Percentiles rank a stretch among this genome's conserved stretches.
Evolutionary conservation across 2,329 filamentous ascomycete species (phyloP).

Genomic region (Cladobotryum protrusum): DNA sequence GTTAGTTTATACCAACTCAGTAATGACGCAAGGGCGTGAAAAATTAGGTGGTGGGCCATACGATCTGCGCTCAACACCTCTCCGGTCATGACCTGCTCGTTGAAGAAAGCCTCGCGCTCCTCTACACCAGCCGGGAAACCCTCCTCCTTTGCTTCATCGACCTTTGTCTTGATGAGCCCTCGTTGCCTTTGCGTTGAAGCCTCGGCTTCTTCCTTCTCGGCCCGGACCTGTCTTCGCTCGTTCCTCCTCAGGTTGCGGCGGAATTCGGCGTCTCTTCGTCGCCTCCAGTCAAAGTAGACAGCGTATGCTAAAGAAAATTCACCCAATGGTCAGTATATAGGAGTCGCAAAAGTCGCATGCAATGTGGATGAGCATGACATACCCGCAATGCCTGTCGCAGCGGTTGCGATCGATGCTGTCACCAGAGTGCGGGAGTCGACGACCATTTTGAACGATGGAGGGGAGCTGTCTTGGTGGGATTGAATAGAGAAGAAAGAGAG

Average conservation of each 20-base stretch:
- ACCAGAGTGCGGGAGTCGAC: conserved; percentile 47
- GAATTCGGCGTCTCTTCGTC: conserved; percentile 59
- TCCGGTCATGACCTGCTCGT: conserved; percentile 86
- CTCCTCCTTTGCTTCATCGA: conserved; percentile 79
- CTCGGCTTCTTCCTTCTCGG: conserved; percentile 66
- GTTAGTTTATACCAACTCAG: neutral
- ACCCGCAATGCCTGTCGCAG: conserved; percentile 56
- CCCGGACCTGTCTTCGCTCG: conserved; percentile 65
- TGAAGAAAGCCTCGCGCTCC: conserved; percentile 94
- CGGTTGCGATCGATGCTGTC: conserved; percentile 55
- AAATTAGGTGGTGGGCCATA: conserved; percentile 34
- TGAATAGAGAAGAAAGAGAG: neutral
- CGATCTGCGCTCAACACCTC: conserved; percentile 78
- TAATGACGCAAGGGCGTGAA: neutral
- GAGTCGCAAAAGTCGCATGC: neutral
- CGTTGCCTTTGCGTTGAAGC: conserved; percentile 60
- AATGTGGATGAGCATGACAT: conserved; percentile 17
- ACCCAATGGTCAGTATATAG: conserved; percentile 15
- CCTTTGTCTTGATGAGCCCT: conserved; percentile 65
- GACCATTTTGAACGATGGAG: conserved; percentile 30
- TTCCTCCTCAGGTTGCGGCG: conserved; percentile 65
- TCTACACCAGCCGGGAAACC: conserved; percentile 88
- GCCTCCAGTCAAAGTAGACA: conserved; percentile 62
- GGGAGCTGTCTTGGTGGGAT: neutral
- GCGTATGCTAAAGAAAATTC: conserved; percentile 47